A percentile compares a stretch with the other conserved stretches of the same genome.
phyloP scores from a whole-genome alignment of 495 filamentous ascomycete genomes.

The Lophium mytilinum region DNA sequence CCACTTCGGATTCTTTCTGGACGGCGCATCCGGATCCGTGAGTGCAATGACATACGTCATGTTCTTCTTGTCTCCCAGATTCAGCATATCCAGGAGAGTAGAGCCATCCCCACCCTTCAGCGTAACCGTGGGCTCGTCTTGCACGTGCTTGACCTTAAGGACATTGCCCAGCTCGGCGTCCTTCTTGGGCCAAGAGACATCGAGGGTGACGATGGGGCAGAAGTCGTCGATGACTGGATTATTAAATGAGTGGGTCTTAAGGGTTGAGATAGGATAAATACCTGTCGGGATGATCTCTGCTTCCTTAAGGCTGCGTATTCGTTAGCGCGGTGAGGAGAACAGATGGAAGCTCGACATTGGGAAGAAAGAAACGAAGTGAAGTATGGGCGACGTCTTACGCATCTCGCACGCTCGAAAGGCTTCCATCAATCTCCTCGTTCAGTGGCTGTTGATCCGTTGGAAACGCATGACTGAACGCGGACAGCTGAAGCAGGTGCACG shows the following conservation, averaged over 20 bases:
- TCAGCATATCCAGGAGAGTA: neutral
- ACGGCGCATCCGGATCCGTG: conserved; percentile 66
- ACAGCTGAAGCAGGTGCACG: conserved; percentile 7
- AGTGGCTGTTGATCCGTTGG: conserved; percentile 9
- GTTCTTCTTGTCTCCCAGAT: conserved; percentile 1
- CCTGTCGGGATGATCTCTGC: conserved; percentile 55
- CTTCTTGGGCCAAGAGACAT: conserved; percentile 42
- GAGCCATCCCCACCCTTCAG: conserved; percentile 25
- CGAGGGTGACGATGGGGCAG: conserved; percentile 44
- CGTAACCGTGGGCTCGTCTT: conserved; percentile 43
- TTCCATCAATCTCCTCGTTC: neutral
- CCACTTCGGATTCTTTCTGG: conserved; percentile 54
- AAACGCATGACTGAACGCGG: neutral
- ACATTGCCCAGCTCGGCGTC: conserved; percentile 53
- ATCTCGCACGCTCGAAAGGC: conserved; percentile 11
- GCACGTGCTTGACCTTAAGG: conserved; percentile 43
- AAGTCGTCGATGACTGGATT: conserved; percentile 56
- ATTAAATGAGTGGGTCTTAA: conserved; percentile 15
- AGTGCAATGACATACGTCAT: conserved; percentile 42
- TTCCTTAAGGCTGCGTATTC: conserved; percentile 42
- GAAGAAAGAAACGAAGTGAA: neutral
- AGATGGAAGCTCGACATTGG: neutral
- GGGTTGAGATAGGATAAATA: conserved; percentile 22
- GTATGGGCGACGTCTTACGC: conserved; percentile 13
- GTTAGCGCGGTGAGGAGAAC: neutral